Base-by-base conservation (phyloP, 2,329 filamentous ascomycete genomes). In the Tolypocladium tundrense region DNA sequence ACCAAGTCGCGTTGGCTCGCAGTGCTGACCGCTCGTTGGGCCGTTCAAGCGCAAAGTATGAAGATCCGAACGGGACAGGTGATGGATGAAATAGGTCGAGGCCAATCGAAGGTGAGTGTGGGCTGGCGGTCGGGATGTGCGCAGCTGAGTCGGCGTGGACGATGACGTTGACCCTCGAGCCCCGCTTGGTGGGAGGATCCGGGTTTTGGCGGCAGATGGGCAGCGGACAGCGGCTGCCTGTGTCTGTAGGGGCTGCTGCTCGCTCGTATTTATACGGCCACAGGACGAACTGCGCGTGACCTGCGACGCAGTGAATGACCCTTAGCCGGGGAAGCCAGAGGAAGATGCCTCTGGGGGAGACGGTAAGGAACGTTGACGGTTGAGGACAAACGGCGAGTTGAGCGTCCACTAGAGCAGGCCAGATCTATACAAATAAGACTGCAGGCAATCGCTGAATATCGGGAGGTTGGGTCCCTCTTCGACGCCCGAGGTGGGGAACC, bases 151-250 rank as follows among this genome's bases (percentile, higher is more conserved):
- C 16, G 43, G 37, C 16, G 52, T 27, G 48, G 39, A 56, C 53
- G 56, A 61, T 61, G 60, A 61, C 60, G 60, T 61, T 31, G 55
- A 53, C 55, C 35, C 24, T 27, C 35, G 33, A 42, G 50, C 40
- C 52, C 53, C 54, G 45, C 53, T 55, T 41, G 55, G 52, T 39
- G 55, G 51, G 51, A 35, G 40, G 50, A 54, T 56, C 57, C 57
- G 54, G 57, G 57, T 54, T 56, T 53, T 24, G 53, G 41, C 24
- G 55, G 55, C 58, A 55, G 58, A 51, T 43, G 51, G 42, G 40
- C 41, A 24, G 37, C 37, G 6, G n/a, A n/a, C 48, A 57, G 54
- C 48, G 45, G 53, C 45, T 51, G 48, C 14, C 31, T 33, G 31
- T 8, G 7, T 7, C 7, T 7, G 31, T 13, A 35, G 9, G 35